Percentiles rank a stretch among this genome's conserved stretches.
These are phyloP conservation scores for Lactarius hengduanensis DNA, from an alignment of 768 basidiomycete genomes.

Conservation along the genomic window DNA sequence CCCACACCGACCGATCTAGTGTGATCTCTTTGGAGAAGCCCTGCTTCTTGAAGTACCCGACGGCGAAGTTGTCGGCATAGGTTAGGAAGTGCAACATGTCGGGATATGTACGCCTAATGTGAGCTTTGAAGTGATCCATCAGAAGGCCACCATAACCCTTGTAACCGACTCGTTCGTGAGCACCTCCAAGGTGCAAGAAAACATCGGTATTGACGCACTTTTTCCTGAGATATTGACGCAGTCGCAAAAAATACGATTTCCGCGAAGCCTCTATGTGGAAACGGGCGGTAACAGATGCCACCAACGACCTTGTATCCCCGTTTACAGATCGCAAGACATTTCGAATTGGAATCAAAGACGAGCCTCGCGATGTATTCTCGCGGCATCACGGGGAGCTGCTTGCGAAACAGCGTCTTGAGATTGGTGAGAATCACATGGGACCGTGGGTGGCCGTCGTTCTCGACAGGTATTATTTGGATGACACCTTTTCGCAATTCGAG, in stretches of 20 bases:
- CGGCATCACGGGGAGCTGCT: constrained; percentile 98
- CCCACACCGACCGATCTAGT: constrained; percentile 89
- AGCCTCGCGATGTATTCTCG: constrained; percentile 96
- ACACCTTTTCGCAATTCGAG: constrained; percentile 79
- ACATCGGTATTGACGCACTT: constrained; percentile 51
- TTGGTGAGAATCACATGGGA: constrained; percentile 87
- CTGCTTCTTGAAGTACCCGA: constrained; percentile 99
- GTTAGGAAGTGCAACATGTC: constrained; percentile 94
- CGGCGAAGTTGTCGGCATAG: constrained; percentile 98
- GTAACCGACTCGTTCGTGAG: constrained; percentile 7
- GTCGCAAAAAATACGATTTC: constrained; percentile 99
- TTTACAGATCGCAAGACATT: constrained; percentile 91
- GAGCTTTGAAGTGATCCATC: constrained; percentile 97
- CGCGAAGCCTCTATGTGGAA: constrained; percentile 91
- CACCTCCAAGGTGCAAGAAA: not conserved
- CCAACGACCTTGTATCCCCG: constrained; percentile 94
- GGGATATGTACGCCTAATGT: constrained; percentile 80
- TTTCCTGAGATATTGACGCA: constrained; percentile 94
- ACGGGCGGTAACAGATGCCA: constrained; percentile 96
- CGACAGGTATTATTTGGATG: constrained; percentile 80
- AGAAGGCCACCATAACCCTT: constrained; percentile 97
- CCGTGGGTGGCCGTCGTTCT: constrained; percentile 74
- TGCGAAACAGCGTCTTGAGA: constrained; percentile 96
- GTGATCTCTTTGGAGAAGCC: constrained; percentile 98
- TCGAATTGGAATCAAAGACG: constrained; percentile 92